Evolutionary conservation across 2,329 filamentous ascomycete species (phyloP).

Genomic region (Grosmannia clavigera): DNA sequence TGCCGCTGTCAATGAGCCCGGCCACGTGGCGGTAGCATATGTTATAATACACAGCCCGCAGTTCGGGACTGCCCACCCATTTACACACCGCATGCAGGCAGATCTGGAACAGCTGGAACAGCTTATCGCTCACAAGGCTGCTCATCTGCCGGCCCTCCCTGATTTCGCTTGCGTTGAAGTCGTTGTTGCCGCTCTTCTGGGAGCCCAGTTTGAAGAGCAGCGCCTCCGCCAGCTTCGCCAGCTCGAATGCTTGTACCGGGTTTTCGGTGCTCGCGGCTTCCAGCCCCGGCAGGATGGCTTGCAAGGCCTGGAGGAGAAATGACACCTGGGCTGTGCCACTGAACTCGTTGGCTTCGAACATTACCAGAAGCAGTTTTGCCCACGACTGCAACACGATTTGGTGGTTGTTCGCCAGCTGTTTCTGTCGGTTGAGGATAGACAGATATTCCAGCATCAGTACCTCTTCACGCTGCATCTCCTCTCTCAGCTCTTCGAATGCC

Average conservation of each 20-base stretch:
- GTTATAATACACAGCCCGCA: conserved; percentile 80
- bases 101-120: conserved; percentile 84
- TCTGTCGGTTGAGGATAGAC: conserved; percentile 49
- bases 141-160: conserved; percentile 34
- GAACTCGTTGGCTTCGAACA: conserved; percentile 72
- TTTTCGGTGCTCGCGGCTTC: conserved; percentile 63
- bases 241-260: conserved; percentile 56
- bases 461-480: conserved; percentile 45
- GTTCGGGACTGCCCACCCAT: conserved; percentile 53
- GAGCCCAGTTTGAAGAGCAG: conserved; percentile 61
- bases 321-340: conserved; percentile 58
- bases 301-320: conserved; percentile 75
- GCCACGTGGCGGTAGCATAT: conserved; percentile 81
- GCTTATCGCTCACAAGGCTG: conserved; percentile 73
- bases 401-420: conserved; percentile 42
- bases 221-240: conserved; percentile 64
- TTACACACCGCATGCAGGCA: conserved; percentile 69
- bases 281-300: conserved; percentile 77
- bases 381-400: conserved; percentile 66
- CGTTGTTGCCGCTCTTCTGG: conserved; percentile 17
- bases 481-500: conserved; percentile 27
- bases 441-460: conserved; percentile 48
- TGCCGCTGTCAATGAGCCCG: conserved; percentile 38
- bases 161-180: conserved; percentile 23
- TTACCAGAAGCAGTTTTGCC: conserved; percentile 72